Conservation (phyloP, 2,329 filamentous ascomycete genomes). For the Curvularia eragrostidis region DNA sequence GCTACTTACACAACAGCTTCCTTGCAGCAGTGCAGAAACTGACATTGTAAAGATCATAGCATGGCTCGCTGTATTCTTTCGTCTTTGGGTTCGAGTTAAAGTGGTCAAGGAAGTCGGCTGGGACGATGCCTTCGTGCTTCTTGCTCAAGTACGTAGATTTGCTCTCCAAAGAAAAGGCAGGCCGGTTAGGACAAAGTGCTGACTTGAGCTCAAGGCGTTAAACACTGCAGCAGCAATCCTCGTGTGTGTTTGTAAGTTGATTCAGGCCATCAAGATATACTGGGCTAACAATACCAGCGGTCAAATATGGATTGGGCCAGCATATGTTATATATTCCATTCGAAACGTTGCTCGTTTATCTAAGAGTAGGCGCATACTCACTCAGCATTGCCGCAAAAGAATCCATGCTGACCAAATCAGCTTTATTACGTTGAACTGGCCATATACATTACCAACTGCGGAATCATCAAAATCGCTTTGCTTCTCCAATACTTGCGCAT, state of each 20-base stretch:
- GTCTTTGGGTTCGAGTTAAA: conserved; percentile 38
- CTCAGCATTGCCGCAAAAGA: neutral
- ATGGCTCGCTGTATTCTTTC: conserved; percentile 38
- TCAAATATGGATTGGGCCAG: conserved; percentile 40
- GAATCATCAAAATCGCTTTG: conserved; percentile 47
- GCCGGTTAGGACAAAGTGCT: neutral
- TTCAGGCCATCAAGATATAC: no score
- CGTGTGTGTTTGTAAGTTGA: conserved; percentile 35
- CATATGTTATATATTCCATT: conserved; percentile 40
- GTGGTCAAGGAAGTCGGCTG: conserved; percentile 45
- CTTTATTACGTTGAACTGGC: conserved; percentile 39
- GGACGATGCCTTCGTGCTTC: conserved; percentile 44
- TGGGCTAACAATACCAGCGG: conserved; percentile 30
- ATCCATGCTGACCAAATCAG: conserved; percentile 17
- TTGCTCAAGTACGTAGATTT: conserved; percentile 34
- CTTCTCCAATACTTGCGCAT: conserved; percentile 49
- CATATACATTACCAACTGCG: conserved; percentile 40
- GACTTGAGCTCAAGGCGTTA: conserved; percentile 22
- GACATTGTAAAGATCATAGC: conserved; percentile 30
- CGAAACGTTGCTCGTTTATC: conserved; percentile 22
- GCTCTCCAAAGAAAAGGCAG: neutral
- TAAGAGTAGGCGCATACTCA: conserved; percentile 17
- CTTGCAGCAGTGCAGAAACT: conserved; percentile 6
- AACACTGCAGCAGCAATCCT: conserved; percentile 36
- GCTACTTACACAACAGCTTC: neutral